Evolutionary conservation across 2,329 filamentous ascomycete genomes (phyloP).

Genomic region (Hymenoscyphus repandus): DNA sequence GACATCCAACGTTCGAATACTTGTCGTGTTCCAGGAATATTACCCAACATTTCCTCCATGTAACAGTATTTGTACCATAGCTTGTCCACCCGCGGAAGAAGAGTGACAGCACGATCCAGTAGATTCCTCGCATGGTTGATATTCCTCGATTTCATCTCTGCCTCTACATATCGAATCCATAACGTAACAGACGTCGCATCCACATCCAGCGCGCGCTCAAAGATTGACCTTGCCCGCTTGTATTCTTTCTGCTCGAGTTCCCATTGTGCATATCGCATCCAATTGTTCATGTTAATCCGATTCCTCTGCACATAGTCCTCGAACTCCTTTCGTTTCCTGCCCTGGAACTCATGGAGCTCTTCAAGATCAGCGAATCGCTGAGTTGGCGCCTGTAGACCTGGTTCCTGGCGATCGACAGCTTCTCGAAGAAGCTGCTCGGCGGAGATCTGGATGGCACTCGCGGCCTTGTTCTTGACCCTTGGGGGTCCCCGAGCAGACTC

Average conservation of each 20-base stretch:
- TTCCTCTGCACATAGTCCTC: slow-evolving; percentile 97
- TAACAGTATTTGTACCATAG: slow-evolving; percentile 99
- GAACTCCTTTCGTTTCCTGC: slow-evolving; percentile 91
- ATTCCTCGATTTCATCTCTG: slow-evolving; percentile 91
- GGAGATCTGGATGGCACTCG: slow-evolving; percentile 85
- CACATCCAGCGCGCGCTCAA: slow-evolving; percentile 90
- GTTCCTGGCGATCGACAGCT: slow-evolving; percentile 93
- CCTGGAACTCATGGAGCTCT: slow-evolving; percentile 96
- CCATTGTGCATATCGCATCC: slow-evolving; percentile 97
- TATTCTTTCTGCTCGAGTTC: slow-evolving; percentile 98
- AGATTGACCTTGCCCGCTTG: slow-evolving; percentile 82
- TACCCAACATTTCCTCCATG: slow-evolving; percentile 96
- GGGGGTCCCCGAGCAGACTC: slow-evolving; percentile 87
- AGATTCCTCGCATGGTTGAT: slow-evolving; percentile 97
- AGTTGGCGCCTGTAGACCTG: slow-evolving; percentile 79
- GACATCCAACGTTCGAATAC: slow-evolving; percentile 98
- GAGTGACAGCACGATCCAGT: slow-evolving; percentile 88
- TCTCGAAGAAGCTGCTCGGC: slow-evolving; percentile 96
- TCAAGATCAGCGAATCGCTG: slow-evolving; percentile 95
- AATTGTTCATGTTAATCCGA: slow-evolving; percentile 94
- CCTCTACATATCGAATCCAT: slow-evolving; percentile 91
- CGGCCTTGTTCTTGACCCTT: slow-evolving; percentile 97
- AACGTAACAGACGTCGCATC: slow-evolving; percentile 80
- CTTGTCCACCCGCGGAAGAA: slow-evolving; percentile 87
- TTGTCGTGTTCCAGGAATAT: slow-evolving; percentile 84